phyloP scores from a whole-genome alignment of 2,329 filamentous ascomycete species.

The Kalaharituber pfeilii region DNA sequence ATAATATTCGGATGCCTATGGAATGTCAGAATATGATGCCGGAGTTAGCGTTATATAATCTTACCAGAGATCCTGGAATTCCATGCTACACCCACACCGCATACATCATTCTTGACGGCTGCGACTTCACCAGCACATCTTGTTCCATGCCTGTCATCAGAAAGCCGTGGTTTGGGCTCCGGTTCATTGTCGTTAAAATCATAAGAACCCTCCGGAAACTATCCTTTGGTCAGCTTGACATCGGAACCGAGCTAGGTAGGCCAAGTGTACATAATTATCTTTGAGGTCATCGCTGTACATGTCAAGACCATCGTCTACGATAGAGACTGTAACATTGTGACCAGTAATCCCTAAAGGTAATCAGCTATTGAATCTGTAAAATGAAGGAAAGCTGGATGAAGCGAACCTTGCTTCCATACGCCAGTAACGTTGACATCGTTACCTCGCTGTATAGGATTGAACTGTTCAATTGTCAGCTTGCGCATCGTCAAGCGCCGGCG shows the following conservation, averaged over 20 bases:
- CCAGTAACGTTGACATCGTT: slow-evolving; percentile 95
- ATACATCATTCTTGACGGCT: slow-evolving; percentile 80
- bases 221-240: not conserved
- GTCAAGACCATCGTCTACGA: slow-evolving; percentile 90
- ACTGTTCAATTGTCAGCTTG: slow-evolving; percentile 23
- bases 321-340: slow-evolving; percentile 72
- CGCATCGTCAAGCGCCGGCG: not conserved
- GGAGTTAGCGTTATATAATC: not conserved
- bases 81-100: slow-evolving; percentile 90
- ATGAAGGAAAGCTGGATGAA: not conserved
- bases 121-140: slow-evolving; percentile 88
- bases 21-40: not conserved
- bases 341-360: slow-evolving; percentile 46
- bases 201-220: slow-evolving; percentile 80
- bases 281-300: slow-evolving; percentile 88
- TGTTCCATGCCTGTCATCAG: slow-evolving; percentile 79
- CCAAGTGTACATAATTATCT: slow-evolving; percentile 44
- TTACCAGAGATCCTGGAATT: slow-evolving; percentile 62
- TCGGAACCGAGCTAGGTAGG: not conserved
- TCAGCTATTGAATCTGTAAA: slow-evolving; percentile 1
- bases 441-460: slow-evolving; percentile 61
- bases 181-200: slow-evolving; percentile 80
- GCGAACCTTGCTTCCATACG: slow-evolving; percentile 61
- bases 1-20: slow-evolving; percentile 67
- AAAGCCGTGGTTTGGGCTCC: slow-evolving; percentile 64